Base-by-base conservation (phyloP, 1,284 basidiomycete species). In the Lentinula novae-zelandiae region DNA sequence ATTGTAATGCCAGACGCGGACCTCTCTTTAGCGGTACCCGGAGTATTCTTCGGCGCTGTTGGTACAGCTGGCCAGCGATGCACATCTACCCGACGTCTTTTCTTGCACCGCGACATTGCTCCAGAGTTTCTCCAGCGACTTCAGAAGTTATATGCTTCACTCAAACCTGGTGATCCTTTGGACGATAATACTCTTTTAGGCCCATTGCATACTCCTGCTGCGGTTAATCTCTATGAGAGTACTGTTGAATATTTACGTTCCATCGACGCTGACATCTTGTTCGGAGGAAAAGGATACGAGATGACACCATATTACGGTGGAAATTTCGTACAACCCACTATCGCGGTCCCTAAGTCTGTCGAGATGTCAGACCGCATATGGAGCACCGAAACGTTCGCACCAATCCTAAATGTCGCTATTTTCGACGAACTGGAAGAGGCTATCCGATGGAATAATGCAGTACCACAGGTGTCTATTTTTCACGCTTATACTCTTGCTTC, bases 41-140 rank as follows among this genome's bases (percentile, higher is more conserved):
- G 91, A 0, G 87, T 96, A 20, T 93, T 95, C 72, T 98, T 98
- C 77, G 93, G 95, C 39, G 93, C 95, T 31, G 88, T 97, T 53
- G 96, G 96, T 49, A 98, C 96, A 48, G 92, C 93, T 38, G 96
- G 96, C 22, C 96, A 98, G 72, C 84, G 96, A 54, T 98, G 96
- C 77, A 98, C 96, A 0, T 90, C 95, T 20, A 98, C 95, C 0
- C 85, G 96, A 57, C 83, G 96, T 60, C 83, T 98, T 12, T 92
- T 93, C 75, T 82, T 98, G 60, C 96, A 98, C 73, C 85, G 85
- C 49, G 76, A 84, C 62, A 86, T 98, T 66, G 88, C 93, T 0
- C 71, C 82, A 39, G 76, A 84, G 62, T 95, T 98, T 78, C 78
- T 96, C 62, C 79, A 83, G 40, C 83, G 83, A 17, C 84, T 98